Percentiles rank a stretch among this genome's conserved stretches.
These are phyloP conservation scores for Pseudotsuga menziesii DNA, from an alignment of 75 land plant species.

Conservation along the genomic window DNA sequence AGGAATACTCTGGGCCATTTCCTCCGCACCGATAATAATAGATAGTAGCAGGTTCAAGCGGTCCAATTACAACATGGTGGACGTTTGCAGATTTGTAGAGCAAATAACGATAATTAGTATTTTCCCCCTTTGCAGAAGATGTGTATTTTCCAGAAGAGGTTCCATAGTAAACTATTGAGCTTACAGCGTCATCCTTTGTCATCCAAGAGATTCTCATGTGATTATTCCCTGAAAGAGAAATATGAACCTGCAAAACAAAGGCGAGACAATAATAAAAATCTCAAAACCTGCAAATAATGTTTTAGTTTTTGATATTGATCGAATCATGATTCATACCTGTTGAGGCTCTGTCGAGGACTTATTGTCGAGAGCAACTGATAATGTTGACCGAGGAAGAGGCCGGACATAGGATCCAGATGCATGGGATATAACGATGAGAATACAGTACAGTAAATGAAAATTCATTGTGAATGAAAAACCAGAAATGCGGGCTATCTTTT, in stretches of 20 bases:
- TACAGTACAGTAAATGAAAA: too few species aligned
- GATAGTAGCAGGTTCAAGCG: slow-evolving; percentile 43
- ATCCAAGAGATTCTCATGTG: slow-evolving; percentile 76
- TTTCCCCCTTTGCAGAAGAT: slow-evolving; percentile 49
- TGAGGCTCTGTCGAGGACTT: too few species aligned
- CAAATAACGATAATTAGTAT: slow-evolving; percentile 55
- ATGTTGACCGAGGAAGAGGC: too few species aligned
- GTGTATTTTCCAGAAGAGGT: slow-evolving; percentile 54
- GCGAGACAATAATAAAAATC: too few species aligned
- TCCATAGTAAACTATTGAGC: slow-evolving; percentile 75
- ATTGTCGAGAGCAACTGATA: too few species aligned
- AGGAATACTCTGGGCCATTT: slow-evolving; percentile 47
- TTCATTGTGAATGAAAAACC: too few species aligned
- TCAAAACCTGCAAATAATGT: too few species aligned
- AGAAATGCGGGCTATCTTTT: too few species aligned
- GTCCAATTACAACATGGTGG: slow-evolving; percentile 80
- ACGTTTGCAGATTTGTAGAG: slow-evolving; percentile 73
- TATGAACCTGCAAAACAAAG: slow-evolving; percentile 56
- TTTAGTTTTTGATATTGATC: too few species aligned
- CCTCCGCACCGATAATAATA: slow-evolving; percentile 84
- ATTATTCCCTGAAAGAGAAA: slow-evolving; percentile 71
- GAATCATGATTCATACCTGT: too few species aligned
- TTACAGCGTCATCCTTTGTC: slow-evolving; percentile 21
- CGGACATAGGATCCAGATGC: too few species aligned
- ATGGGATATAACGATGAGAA: too few species aligned